Percentiles rank a stretch among this genome's conserved stretches.
These are phyloP conservation scores for Trematosphaeria pertusa DNA, from an alignment of 2,329 filamentous ascomycete genomes.

Conservation along the genomic window DNA sequence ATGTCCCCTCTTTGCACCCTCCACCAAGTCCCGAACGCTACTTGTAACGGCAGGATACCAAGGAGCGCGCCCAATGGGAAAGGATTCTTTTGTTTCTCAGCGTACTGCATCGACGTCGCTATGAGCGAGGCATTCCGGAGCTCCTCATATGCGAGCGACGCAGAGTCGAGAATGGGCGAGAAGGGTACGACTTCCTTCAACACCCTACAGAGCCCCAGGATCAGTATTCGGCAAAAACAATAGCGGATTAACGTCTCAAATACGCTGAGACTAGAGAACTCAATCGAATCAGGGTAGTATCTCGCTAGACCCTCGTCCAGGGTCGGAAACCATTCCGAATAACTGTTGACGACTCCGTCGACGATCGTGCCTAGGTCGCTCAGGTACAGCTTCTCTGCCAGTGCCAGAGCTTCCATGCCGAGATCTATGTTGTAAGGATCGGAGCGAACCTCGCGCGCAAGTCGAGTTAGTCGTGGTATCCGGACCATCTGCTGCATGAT, in stretches of 20 bases:
- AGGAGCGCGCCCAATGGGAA: constrained; percentile 8
- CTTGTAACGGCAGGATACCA: constrained; percentile 11
- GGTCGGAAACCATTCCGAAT: constrained; percentile 5
- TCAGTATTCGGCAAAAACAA: constrained; percentile 15
- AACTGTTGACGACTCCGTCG: background rate
- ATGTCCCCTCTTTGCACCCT: background rate
- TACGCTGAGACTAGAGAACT: constrained; percentile 4
- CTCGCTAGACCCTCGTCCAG: constrained; percentile 1
- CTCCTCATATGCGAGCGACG: constrained; percentile 9
- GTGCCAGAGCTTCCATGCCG: constrained; percentile 1
- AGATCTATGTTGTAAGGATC: constrained; percentile 5
- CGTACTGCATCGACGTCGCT: constrained; percentile 10
- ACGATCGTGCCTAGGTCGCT: constrained; percentile 6
- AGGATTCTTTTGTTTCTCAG: constrained; percentile 8
- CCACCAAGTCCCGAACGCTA: constrained; percentile 16
- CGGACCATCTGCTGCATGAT: constrained; percentile 12
- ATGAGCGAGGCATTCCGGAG: constrained; percentile 4
- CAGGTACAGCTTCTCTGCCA: constrained; percentile 13
- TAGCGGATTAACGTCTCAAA: constrained; percentile 12
- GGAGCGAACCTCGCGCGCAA: constrained; percentile 7
- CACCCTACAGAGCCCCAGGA: constrained; percentile 6
- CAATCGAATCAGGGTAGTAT: constrained; percentile 8
- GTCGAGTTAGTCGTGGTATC: constrained; percentile 8
- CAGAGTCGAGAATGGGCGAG: background rate
- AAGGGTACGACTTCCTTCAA: constrained; percentile 2